Conservation (phyloP, 2,329 filamentous ascomycete genomes). For the Hirsutella minnesotensis region DNA sequence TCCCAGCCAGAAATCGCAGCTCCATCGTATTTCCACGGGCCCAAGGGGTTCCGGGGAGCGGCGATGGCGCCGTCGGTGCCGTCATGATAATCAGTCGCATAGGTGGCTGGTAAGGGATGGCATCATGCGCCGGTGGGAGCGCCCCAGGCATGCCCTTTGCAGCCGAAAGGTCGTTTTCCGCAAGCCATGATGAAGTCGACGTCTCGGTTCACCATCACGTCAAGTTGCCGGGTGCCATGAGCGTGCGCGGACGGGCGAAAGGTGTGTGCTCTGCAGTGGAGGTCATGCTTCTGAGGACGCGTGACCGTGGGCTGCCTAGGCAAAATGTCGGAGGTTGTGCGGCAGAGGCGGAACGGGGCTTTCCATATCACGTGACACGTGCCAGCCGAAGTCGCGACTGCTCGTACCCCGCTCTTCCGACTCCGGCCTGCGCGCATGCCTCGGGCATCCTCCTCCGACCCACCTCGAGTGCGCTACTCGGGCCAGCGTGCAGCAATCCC, state of each 20-base stretch:
- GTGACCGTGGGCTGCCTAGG: background rate
- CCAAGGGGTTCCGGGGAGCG: background rate
- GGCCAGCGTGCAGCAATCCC: no score
- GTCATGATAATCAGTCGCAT: background rate
- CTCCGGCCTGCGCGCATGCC: background rate
- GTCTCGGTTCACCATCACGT: background rate
- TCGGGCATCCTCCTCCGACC: no score
- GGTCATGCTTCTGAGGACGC: background rate
- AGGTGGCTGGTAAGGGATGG: background rate
- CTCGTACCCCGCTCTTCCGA: background rate
- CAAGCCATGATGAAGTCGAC: background rate
- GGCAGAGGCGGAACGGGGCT: background rate
- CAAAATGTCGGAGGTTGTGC: constrained; percentile 1
- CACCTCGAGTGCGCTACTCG: no score
- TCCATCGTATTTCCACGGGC: no score
- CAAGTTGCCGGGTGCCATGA: no score
- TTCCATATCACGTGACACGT: background rate
- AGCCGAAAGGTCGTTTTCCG: background rate
- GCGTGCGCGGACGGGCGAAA: no score
- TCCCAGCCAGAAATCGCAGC: no score
- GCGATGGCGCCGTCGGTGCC: background rate
- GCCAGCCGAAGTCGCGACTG: background rate
- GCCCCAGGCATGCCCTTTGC: background rate
- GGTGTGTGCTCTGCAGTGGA: background rate
- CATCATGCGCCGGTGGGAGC: background rate